phyloP scores from a whole-genome alignment of 1,284 basidiomycete species.

The Exobasidium rhododendri region DNA sequence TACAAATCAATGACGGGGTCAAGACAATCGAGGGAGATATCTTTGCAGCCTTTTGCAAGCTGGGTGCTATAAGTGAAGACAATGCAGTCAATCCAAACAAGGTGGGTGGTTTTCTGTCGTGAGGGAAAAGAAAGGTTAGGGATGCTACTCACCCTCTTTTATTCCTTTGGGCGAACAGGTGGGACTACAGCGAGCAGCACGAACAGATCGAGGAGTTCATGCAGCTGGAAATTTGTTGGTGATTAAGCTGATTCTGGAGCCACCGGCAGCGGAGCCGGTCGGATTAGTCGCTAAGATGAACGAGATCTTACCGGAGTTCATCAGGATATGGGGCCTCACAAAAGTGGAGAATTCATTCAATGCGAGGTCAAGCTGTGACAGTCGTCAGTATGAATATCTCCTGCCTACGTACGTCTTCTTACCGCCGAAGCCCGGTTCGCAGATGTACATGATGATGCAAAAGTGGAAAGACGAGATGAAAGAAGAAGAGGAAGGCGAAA shows the following conservation, averaged over 20 bases:
- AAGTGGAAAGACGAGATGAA: conserved; percentile 7
- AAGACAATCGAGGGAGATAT: conserved; percentile 87
- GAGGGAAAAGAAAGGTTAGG: conserved; percentile 19
- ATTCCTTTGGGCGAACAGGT: too few relatives aligned
- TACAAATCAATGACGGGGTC: conserved; percentile 73
- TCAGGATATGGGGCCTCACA: conserved; percentile 87
- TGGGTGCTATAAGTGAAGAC: conserved; percentile 85
- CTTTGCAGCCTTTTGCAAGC: conserved; percentile 81
- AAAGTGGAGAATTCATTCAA: conserved; percentile 90
- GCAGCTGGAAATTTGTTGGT: conserved; percentile 82
- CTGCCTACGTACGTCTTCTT: conserved; percentile 91
- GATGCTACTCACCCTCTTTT: conserved; percentile 54
- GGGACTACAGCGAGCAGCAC: conserved; percentile 80
- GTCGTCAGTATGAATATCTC: conserved; percentile 93
- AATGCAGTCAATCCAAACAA: conserved; percentile 89
- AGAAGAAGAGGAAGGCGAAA: conserved; percentile 16
- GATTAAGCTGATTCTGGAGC: conserved; percentile 52
- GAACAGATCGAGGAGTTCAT: conserved; percentile 96
- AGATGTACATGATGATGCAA: conserved; percentile 45
- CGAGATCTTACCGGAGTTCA: conserved; percentile 77
- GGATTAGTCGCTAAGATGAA: conserved; percentile 73
- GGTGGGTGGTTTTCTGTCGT: conserved; percentile 61
- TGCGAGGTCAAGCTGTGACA: conserved; percentile 71
- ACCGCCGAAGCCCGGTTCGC: conserved; percentile 72
- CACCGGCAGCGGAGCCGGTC: conserved; percentile 25